Conservation (phyloP, 2,329 filamentous ascomycete species). For the Xylariaceae sp. region DNA sequence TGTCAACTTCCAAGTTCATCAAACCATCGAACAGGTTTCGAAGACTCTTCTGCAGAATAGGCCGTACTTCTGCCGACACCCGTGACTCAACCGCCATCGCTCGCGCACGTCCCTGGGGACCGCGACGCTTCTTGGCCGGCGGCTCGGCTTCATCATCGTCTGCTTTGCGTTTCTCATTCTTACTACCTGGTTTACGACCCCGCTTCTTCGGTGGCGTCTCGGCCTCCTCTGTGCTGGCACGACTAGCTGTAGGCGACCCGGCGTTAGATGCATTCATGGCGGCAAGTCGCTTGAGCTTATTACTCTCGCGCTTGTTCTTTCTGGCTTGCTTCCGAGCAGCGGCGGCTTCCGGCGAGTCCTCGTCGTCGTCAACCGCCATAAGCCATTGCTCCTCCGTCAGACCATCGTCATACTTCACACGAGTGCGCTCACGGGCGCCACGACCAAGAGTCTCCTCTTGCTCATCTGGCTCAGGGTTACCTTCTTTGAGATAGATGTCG, state of each 20-base stretch:
- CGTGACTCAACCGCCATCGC: slow-evolving; percentile 42
- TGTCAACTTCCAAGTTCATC: slow-evolving; percentile 79
- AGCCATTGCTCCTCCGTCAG: slow-evolving; percentile 99
- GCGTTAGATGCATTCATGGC: slow-evolving; percentile 40
- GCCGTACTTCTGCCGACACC: slow-evolving; percentile 64
- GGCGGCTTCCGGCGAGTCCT: slow-evolving; percentile 88
- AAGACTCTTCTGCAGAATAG: slow-evolving; percentile 72
- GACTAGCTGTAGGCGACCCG: slow-evolving; percentile 73
- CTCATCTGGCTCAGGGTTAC: slow-evolving; percentile 73
- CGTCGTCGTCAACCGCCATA: slow-evolving; percentile 94
- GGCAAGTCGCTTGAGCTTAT: slow-evolving; percentile 59
- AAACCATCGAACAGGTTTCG: slow-evolving; percentile 71
- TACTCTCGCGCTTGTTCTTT: slow-evolving; percentile 71
- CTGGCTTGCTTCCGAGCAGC: slow-evolving; percentile 84
- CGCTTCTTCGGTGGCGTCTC: slow-evolving; percentile 74
- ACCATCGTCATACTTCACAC: slow-evolving; percentile 93
- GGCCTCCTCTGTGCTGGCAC: slow-evolving; percentile 77
- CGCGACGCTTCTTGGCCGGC: slow-evolving; percentile 71
- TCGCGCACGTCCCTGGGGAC: slow-evolving; percentile 65
- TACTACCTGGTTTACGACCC: slow-evolving; percentile 69
- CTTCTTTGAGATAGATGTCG: slow-evolving; percentile 88
- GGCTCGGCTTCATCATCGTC: slow-evolving; percentile 72
- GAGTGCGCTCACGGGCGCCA: slow-evolving; percentile 89
- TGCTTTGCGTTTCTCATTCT: slow-evolving; percentile 83
- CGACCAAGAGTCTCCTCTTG: slow-evolving; percentile 74